Evolutionary conservation across 257 asterid genomes (phyloP).

Genomic region (Nicotiana knightiana): DNA sequence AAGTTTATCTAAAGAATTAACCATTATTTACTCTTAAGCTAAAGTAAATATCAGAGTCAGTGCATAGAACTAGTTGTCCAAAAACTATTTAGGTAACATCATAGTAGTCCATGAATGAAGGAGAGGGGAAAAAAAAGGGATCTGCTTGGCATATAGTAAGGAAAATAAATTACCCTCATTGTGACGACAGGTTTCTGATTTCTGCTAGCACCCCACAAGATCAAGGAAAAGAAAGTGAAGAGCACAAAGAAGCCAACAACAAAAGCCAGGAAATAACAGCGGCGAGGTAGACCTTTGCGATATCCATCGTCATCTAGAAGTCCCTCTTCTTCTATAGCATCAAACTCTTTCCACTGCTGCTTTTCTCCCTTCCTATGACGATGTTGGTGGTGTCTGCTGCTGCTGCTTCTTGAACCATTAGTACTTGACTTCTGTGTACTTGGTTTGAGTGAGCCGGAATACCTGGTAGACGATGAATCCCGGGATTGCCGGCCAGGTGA

Average conservation of each 20-base stretch:
- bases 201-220: constrained; percentile 90
- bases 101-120: too few species aligned
- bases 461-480: constrained; percentile 85
- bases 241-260: constrained; percentile 59
- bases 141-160: neutral
- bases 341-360: constrained; percentile 68
- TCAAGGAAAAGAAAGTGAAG: constrained; percentile 66
- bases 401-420: constrained; percentile 50
- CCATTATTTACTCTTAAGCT: too few species aligned
- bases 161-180: constrained; percentile 47
- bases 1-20: too few species aligned
- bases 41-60: too few species aligned
- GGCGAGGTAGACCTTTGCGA: constrained; percentile 41
- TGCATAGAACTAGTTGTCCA: too few species aligned
- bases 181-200: constrained; percentile 78
- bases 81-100: too few species aligned
- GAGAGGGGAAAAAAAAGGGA: neutral
- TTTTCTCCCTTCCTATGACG: constrained; percentile 37
- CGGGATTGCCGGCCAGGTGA: constrained; percentile 97
- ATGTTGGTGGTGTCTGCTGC: constrained; percentile 24
- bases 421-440: constrained; percentile 72
- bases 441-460: constrained; percentile 77
- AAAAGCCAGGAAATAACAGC: constrained; percentile 65
- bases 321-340: constrained; percentile 93
- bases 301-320: constrained; percentile 59